Percentiles rank a stretch among this genome's conserved stretches.
Evolutionary conservation across 352 stramenopile genomes (phyloP).

Genomic region (Halophytophthora batemanensis): DNA sequence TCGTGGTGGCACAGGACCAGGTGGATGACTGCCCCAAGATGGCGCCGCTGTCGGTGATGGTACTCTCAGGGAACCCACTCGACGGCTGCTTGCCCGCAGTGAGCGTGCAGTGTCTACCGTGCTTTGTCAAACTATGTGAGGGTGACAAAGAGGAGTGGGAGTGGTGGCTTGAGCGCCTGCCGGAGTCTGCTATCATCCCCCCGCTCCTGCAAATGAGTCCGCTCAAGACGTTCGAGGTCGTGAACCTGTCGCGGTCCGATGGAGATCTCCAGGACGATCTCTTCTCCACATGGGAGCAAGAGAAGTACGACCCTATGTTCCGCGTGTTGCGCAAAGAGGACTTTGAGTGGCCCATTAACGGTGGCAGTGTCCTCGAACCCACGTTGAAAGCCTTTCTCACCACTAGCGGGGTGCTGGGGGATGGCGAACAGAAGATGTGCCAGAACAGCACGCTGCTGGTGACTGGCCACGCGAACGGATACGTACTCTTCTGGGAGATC

Average conservation of each 20-base stretch:
- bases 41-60: slow-evolving; percentile 55
- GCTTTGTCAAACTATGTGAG: slow-evolving; percentile 49
- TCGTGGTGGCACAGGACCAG: slow-evolving; percentile 47
- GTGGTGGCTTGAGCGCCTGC: slow-evolving; percentile 43
- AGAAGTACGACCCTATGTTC: slow-evolving; percentile 32
- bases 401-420: slow-evolving; percentile 17
- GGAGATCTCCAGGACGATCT: slow-evolving; percentile 48
- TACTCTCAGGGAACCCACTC: slow-evolving; percentile 72
- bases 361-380: slow-evolving; percentile 50
- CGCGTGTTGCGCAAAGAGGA: slow-evolving; percentile 33
- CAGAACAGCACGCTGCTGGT: slow-evolving; percentile 52
- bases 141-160: slow-evolving; percentile 72
- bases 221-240: slow-evolving; percentile 39
- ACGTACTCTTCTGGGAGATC: slow-evolving; percentile 64
- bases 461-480: slow-evolving; percentile 53
- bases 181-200: slow-evolving; percentile 31
- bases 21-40: slow-evolving; percentile 48
- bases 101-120: slow-evolving; percentile 62
- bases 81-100: slow-evolving; percentile 60
- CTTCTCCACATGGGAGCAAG: slow-evolving; percentile 30
- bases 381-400: slow-evolving; percentile 48
- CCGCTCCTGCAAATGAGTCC: slow-evolving; percentile 51
- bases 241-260: slow-evolving; percentile 39
- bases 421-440: slow-evolving; percentile 19
- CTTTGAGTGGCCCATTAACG: slow-evolving; percentile 77